A percentile compares a stretch with the other conserved stretches of the same genome.
phyloP scores from a whole-genome alignment of 106 monocot species.

The Agapanthus africanus region DNA sequence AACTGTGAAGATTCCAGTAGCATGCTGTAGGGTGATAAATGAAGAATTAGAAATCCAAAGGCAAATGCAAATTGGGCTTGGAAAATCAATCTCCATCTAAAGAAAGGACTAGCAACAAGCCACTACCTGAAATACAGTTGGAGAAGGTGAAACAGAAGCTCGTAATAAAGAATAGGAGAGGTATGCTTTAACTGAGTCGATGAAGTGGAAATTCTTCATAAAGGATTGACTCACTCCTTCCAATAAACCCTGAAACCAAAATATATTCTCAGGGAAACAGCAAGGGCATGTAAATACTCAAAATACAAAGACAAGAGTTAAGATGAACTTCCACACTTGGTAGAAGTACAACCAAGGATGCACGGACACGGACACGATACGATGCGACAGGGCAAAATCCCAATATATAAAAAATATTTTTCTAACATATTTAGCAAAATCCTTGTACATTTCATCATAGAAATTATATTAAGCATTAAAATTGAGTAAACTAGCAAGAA shows the following conservation, averaged over 20 bases:
- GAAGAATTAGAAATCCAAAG: conserved; percentile 8
- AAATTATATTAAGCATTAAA: too few relatives aligned
- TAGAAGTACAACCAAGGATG: too few relatives aligned
- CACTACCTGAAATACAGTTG: conserved; percentile 78
- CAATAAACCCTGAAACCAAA: conserved; percentile 62
- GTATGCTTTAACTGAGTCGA: conserved; percentile 95
- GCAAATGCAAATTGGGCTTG: neutral
- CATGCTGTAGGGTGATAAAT: conserved; percentile 47
- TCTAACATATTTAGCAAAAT: too few relatives aligned
- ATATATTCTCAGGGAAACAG: conserved; percentile 4
- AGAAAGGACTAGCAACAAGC: neutral
- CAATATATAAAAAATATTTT: too few relatives aligned
- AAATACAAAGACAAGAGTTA: neutral
- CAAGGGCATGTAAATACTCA: neutral
- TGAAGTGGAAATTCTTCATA: conserved; percentile 94
- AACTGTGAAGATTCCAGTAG: conserved; percentile 86
- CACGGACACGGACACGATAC: too few relatives aligned
- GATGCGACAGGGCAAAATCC: too few relatives aligned
- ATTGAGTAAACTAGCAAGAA: too few relatives aligned
- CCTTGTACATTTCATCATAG: too few relatives aligned
- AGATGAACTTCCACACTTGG: neutral
- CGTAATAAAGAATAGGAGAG: conserved; percentile 90
- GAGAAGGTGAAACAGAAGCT: conserved; percentile 86
- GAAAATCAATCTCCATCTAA: neutral
- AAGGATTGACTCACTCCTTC: conserved; percentile 90